Conservation (phyloP, 2,329 filamentous ascomycete species). For the Penicillium sp. region DNA sequence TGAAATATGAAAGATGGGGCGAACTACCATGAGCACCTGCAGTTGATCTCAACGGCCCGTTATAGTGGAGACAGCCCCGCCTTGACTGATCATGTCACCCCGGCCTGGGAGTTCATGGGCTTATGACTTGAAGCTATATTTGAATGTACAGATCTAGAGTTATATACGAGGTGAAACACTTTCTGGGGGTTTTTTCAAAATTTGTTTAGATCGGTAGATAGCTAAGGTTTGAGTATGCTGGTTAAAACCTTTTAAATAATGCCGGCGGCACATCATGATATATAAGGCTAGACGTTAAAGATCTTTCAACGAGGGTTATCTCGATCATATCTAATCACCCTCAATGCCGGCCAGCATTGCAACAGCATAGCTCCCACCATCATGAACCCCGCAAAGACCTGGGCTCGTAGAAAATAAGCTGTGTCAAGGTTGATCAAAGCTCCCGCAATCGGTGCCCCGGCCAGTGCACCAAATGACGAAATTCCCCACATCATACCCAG, state of each 20-base stretch:
- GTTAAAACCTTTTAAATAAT: no score
- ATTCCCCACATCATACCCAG: conserved; percentile 39
- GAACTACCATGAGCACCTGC: not conserved
- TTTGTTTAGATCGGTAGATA: no score
- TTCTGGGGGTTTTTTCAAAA: no score
- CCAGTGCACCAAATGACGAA: conserved; percentile 32
- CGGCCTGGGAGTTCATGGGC: no score
- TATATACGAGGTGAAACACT: no score
- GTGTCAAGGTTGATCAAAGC: conserved; percentile 29
- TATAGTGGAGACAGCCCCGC: not conserved
- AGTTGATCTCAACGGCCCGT: not conserved
- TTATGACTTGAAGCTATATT: not conserved
- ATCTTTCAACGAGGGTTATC: not conserved
- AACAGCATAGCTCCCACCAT: conserved; percentile 30
- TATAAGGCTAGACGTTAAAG: not conserved
- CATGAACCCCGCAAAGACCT: conserved; percentile 34
- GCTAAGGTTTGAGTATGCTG: no score
- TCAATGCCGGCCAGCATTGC: conserved; percentile 29
- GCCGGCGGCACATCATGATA: not conserved
- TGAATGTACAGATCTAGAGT: no score
- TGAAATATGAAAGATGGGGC: not conserved
- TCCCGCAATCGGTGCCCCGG: conserved; percentile 34
- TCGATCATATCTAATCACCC: conserved; percentile 24
- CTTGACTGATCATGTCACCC: no score
- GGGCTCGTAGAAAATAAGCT: conserved; percentile 28